Conservation (phyloP, 2,329 filamentous ascomycete genomes). For the Epichloe scottii region DNA sequence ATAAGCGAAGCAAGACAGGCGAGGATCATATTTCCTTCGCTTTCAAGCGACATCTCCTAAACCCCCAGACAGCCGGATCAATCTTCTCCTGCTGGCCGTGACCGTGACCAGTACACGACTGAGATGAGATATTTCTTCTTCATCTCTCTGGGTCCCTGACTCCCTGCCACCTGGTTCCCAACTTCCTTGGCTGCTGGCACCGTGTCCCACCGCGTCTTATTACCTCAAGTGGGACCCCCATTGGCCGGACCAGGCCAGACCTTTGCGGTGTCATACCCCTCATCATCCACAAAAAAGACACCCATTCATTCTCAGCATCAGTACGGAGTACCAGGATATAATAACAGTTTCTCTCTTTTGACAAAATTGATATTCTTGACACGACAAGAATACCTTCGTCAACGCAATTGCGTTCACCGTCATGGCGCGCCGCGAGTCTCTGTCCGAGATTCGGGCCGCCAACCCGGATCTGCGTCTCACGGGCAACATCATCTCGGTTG, state of each 20-base stretch:
- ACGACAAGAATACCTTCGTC: neutral
- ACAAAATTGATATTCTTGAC: neutral
- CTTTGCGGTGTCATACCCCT: slow-evolving; percentile 5
- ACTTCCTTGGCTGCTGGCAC: neutral
- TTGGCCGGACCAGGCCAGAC: neutral
- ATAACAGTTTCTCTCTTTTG: neutral
- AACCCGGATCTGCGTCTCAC: slow-evolving; percentile 46
- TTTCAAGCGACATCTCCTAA: neutral
- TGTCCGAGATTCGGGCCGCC: slow-evolving; percentile 41
- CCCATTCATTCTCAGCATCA: neutral
- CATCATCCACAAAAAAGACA: slow-evolving; percentile 1
- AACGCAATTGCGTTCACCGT: neutral
- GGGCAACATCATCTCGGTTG: slow-evolving; percentile 55
- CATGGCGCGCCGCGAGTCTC: slow-evolving; percentile 35
- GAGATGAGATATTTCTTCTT: too few relatives aligned
- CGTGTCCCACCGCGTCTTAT: neutral
- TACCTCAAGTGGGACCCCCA: slow-evolving; percentile 3
- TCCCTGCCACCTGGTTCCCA: neutral
- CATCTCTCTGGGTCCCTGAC: neutral
- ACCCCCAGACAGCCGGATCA: neutral
- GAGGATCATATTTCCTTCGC: neutral
- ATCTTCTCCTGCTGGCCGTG: too few relatives aligned
- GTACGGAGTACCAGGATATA: neutral
- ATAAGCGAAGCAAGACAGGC: too few relatives aligned
- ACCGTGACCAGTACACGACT: too few relatives aligned